phyloP scores from a whole-genome alignment of 1,284 basidiomycete species.

The Cystobasidium sp. region DNA sequence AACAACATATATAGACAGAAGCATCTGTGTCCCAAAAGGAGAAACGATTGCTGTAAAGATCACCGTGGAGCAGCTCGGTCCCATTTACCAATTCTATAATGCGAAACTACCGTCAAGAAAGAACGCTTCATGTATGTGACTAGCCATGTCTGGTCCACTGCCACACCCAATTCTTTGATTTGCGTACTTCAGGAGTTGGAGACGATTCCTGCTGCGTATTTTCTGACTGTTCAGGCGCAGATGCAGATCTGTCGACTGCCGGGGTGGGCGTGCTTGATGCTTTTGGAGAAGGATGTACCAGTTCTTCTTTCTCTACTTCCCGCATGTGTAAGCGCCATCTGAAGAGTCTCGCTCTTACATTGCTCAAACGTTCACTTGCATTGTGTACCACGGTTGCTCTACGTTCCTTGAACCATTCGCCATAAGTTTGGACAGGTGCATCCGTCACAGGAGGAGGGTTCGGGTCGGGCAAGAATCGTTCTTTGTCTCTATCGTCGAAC shows the following conservation, averaged over 20 bases:
- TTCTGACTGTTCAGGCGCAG: not conserved
- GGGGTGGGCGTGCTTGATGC: not conserved
- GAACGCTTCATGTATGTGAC: not conserved
- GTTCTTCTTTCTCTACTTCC: constrained; percentile 33
- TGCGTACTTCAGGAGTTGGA: constrained; percentile 4
- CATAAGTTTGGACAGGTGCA: not conserved
- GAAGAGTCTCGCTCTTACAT: constrained; percentile 33
- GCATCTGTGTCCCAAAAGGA: too few species aligned
- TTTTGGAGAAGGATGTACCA: constrained; percentile 1
- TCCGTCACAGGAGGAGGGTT: not conserved
- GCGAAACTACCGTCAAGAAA: not conserved
- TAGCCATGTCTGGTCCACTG: constrained; percentile 34
- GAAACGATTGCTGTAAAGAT: too few species aligned
- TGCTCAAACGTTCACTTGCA: constrained; percentile 25
- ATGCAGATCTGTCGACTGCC: not conserved
- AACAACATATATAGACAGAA: too few species aligned
- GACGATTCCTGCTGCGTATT: not conserved
- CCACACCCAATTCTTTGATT: constrained; percentile 36
- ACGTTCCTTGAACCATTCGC: constrained; percentile 20
- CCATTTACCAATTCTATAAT: not conserved
- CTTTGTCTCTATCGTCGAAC: constrained; percentile 41
- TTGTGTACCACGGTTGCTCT: constrained; percentile 1
- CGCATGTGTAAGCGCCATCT: constrained; percentile 39
- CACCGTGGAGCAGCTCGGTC: too few species aligned
- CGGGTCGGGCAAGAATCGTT: constrained; percentile 40